Conservation (phyloP, 2,329 filamentous ascomycete genomes). For the Trichothecium roseum region DNA sequence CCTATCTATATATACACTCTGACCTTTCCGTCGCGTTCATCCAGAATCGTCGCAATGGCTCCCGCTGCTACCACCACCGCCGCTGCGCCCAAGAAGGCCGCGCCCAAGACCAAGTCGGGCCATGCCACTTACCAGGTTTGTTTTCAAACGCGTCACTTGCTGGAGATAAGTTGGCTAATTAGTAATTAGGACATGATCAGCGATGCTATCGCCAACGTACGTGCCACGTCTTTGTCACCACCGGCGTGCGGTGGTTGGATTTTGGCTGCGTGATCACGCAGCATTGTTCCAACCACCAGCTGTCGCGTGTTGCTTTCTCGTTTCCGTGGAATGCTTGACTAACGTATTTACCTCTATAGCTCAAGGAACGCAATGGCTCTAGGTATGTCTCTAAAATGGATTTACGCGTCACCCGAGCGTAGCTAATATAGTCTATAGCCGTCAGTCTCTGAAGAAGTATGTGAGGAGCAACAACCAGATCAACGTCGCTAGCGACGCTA, state of each 20-base stretch:
- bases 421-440: slow-evolving; percentile 25
- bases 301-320: slow-evolving; percentile 6
- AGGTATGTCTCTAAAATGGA: slow-evolving; percentile 15
- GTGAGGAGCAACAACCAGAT: slow-evolving; percentile 44
- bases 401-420: slow-evolving; percentile 1
- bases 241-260: slow-evolving; percentile 7
- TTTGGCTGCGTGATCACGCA: slow-evolving; percentile 24
- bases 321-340: slow-evolving; percentile 19
- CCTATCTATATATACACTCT: slow-evolving; percentile 7
- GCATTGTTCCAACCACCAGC: slow-evolving; percentile 5
- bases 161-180: slow-evolving; percentile 21
- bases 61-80: slow-evolving; percentile 28
- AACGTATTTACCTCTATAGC: slow-evolving; percentile 31
- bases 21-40: not conserved
- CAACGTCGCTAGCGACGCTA: slow-evolving; percentile 33
- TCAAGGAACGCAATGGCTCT: slow-evolving; percentile 53
- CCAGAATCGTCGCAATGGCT: slow-evolving; percentile 37
- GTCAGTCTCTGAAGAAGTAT: slow-evolving; percentile 52
- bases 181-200: slow-evolving; percentile 48
- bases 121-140: slow-evolving; percentile 52
- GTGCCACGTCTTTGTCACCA: slow-evolving; percentile 19
- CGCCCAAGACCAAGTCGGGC: slow-evolving; percentile 37
- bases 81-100: slow-evolving; percentile 44
- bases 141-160: slow-evolving; percentile 8
- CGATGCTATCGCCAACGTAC: slow-evolving; percentile 51